Evolutionary conservation across 208 protist genomes (phyloP).

Genomic region (Leishmania guyanensis): DNA sequence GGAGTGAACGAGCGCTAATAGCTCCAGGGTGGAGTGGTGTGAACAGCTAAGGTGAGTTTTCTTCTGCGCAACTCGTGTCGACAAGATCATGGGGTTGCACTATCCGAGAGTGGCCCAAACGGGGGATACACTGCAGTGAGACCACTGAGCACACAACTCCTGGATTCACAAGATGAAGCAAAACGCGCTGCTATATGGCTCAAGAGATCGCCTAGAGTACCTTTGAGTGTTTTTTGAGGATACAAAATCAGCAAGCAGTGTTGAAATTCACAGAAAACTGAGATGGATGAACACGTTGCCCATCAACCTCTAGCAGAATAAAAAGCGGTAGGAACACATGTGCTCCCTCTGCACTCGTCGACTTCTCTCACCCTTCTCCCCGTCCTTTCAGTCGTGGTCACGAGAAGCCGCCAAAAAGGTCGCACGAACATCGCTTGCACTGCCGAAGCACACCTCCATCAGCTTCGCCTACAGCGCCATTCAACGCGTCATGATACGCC

Average conservation of each 20-base stretch:
- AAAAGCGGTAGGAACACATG: neutral
- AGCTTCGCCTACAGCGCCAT: slow-evolving; percentile 20
- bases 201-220: neutral
- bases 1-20: neutral
- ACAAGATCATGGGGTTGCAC: neutral
- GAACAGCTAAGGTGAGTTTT: neutral
- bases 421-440: neutral
- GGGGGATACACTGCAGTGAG: too few species aligned
- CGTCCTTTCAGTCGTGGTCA: neutral
- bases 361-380: neutral
- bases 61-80: neutral
- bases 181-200: neutral
- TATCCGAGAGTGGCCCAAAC: neutral
- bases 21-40: neutral
- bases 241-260: neutral
- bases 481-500: slow-evolving; percentile 30
- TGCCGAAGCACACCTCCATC: neutral
- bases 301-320: slow-evolving; percentile 1
- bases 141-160: too few species aligned
- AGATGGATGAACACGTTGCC: neutral
- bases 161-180: neutral
- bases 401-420: neutral
- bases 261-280: neutral
- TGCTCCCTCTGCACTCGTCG: too few species aligned
- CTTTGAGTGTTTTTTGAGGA: neutral